Percentiles rank a stretch among this genome's conserved stretches.
Evolutionary conservation across 306 rosid species (phyloP).

Genomic region (Dryas alaskensis): DNA sequence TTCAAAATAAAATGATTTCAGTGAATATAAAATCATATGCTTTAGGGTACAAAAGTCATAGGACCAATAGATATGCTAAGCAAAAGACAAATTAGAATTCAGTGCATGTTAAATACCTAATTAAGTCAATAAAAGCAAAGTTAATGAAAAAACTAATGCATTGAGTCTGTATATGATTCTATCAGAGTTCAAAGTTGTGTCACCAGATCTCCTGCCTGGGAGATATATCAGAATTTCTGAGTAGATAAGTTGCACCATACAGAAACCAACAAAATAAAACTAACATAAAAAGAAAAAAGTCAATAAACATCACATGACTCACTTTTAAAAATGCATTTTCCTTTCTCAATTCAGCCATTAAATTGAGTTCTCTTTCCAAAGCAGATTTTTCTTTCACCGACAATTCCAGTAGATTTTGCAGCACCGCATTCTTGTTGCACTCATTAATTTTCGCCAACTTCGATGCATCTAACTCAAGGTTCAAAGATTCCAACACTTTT

Average conservation of each 20-base stretch:
- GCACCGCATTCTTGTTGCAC: conserved; percentile 87
- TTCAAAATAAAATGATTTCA: no score
- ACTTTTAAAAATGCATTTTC: conserved; percentile 79
- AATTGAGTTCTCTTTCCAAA: conserved; percentile 67
- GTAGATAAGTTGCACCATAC: background rate
- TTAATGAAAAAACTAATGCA: background rate
- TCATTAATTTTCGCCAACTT: conserved; percentile 85
- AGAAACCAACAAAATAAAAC: background rate
- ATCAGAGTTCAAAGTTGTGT: background rate
- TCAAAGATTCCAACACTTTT: conserved; percentile 69
- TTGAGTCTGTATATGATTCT: background rate
- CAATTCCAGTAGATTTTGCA: conserved; percentile 80
- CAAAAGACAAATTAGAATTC: background rate
- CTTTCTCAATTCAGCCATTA: conserved; percentile 65
- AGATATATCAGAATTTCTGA: background rate
- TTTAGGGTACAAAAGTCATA: no score
- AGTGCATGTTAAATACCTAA: background rate
- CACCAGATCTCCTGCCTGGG: background rate
- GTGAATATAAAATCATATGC: no score
- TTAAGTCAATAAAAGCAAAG: background rate
- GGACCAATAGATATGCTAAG: background rate
- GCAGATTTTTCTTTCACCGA: conserved; percentile 71
- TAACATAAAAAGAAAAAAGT: background rate
- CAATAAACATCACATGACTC: conserved; percentile 9
- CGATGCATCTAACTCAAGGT: conserved; percentile 82